Evolutionary conservation across 2,329 filamentous ascomycete species (phyloP), one percentile per base, ranked within the genome.

Genomic region (Xylariaceae sp.): DNA sequence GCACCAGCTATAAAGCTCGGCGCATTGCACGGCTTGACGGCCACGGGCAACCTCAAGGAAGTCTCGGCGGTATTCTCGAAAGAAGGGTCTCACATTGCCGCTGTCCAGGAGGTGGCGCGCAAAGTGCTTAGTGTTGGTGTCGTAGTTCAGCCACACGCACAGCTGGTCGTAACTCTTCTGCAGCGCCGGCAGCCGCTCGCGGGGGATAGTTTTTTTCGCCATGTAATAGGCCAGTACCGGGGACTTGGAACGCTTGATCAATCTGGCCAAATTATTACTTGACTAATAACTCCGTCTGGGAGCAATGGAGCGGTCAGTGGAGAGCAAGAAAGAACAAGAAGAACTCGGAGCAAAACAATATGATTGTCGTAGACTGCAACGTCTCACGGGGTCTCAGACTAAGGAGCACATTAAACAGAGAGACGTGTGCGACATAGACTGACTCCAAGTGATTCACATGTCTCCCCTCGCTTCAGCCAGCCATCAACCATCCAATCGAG

Each of bases 61-160:
- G 50, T 69, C 65, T 11, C 53, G 63, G 12, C 62, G 62, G 44
- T 69, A 71, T 53, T 71, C 69, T 3, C 58, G 53, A 39, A 69
- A 71, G 62, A 67, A 71, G 6, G 69, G 69, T 29, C 56, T 51
- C 16, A 71, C 54, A 33, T 59, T 64, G 16, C 61, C 53, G 41
- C 68, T 59, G 39, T 65, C 61, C 12, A 70, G 55, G 1, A 69
- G 47, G 7, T 50, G 43, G n/a, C 53, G 61, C 23, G 60, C 60
- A 6, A 45, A 40, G 29, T 62, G 61, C 17, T 60, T 56, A 31
- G 63, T 61, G 12, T 62, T 64, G 11, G 53, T 55, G 49, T 63
- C 59, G 41, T 63, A 67, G 45, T 70, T 69, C 33, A 71, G 60
- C 47, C 61, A 67, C 45, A 49, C 44, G 58, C 59, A 61, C 1